Conservation (phyloP, 345 rosid species). For the Gossypium raimondii region DNA sequence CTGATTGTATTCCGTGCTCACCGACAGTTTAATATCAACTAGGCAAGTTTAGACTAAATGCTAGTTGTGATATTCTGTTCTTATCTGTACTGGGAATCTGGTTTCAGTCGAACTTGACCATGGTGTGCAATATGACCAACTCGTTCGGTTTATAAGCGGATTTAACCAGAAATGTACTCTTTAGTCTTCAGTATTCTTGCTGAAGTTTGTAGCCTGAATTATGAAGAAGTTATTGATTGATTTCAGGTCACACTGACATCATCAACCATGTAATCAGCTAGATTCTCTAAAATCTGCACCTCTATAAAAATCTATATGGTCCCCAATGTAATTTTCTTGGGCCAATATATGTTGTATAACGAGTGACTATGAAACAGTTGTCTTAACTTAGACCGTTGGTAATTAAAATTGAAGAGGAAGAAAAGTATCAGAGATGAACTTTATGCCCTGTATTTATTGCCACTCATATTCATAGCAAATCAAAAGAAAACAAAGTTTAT, state of each 20-base stretch:
- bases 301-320: conserved; percentile 24
- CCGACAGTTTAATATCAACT: background rate
- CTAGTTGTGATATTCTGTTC: background rate
- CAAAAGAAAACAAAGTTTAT: conserved; percentile 27
- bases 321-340: conserved; percentile 13
- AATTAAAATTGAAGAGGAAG: conserved; percentile 4
- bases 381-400: conserved; percentile 12
- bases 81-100: background rate
- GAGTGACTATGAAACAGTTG: background rate
- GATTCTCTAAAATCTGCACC: conserved; percentile 4
- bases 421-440: conserved; percentile 16
- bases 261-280: conserved; percentile 1
- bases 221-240: background rate
- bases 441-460: conserved; percentile 18
- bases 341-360: background rate
- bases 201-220: no score
- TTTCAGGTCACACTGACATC: conserved; percentile 13
- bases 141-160: no score
- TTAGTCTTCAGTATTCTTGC: background rate
- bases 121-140: background rate
- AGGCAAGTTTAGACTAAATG: background rate
- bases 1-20: background rate
- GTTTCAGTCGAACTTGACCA: background rate
- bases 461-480: conserved; percentile 18
- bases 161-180: background rate